Evolutionary conservation across 164 flowering plant species (phyloP), one percentile per base, ranked within the genome.

Genomic region (Annona squamosa): DNA sequence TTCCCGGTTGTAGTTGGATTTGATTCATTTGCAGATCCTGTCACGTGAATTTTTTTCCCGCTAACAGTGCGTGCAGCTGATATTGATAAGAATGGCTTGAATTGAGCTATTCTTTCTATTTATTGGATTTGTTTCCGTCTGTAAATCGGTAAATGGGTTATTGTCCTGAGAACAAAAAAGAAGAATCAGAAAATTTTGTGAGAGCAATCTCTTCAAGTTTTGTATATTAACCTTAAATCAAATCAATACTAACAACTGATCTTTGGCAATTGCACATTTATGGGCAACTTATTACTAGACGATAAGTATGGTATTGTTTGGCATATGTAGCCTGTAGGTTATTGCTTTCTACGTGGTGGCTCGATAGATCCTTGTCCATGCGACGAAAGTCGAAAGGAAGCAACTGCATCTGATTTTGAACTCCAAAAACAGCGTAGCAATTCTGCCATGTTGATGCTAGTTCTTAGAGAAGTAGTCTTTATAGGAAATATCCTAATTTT

Each of bases 1-100:
- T 76, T 42, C 70, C 78, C 71, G 74, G 78, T n/a, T 71, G 74
- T 26, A 76, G 78, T 26, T 76, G 78, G 78, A 57, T 76, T 42
- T 65, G 66, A 64, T 16, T 71, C 56, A 19, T 70, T 9, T 42
- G 17, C 44, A 4, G 68, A 37, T n/a, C 41, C n/a, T 66, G 12
- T 37, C 16, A 41, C 17, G 46, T 37, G 46, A 10, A 66, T 43
- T 52, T 16, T 52, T 52, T 26, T 4, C 45, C 45, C 45, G 5
- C 43, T 46, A 66, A 66, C 46, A 1, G 68, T 42, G 43, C 13
- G 59, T 3, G 3, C 2, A 52, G 10, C 17, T 52, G 59, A 2
- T 16, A 52, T 52, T 52, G 59, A 52, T 52, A 16, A 52, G 10
- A 52, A 9, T 52, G 3, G 1, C 59, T 52, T 52, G 13, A 52